Evolutionary conservation across 768 basidiomycete species (phyloP), one percentile per base, ranked within the genome.

Genomic region (Boletus sp.): DNA sequence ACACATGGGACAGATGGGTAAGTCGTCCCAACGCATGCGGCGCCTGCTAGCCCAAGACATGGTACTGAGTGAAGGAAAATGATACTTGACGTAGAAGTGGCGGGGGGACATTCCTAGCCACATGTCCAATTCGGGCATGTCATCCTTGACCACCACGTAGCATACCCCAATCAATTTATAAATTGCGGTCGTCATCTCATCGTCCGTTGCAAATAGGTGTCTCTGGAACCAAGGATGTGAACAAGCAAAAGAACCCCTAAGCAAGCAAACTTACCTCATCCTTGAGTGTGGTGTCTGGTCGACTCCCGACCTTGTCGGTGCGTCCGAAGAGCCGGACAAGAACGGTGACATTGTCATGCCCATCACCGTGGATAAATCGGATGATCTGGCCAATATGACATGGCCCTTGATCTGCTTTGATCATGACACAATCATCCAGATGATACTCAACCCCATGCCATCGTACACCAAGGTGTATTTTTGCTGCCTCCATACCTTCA

Each of bases 151-250:
- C 11, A 79, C 70, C 25, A 82, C 84, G 42, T 71, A 76, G 54
- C 83, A 80, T 0, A 78, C 69, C 3, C 71, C 72, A 23, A 87
- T 68, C 13, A 90, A 64, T 10, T 75, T 65, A 51, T 33, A 76
- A 64, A 32, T 64, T 35, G 17, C 79, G 57, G 9, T 64, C 54
- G 2, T 64, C 62, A 45, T 65, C n/a, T 60, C 50, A 42, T 82
- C 77, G 4, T 83, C 68, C 1, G 86, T 88, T 19, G 82, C 62
- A 58, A 81, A 88, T 1, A 88, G 61, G 53, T 91, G 82, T 21
- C 80, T 76, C 87, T 90, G 14, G 40, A 3, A 51, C 15, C 53
- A 50, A 23, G 27, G 27, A 29, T 9, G 25, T 59, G 41, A 57
- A 44, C 5, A 4, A 47, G 6, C 3, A 29, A 33, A 11, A 19